Conservation (phyloP, 139 green algal species). For the Chlorella sp. region DNA sequence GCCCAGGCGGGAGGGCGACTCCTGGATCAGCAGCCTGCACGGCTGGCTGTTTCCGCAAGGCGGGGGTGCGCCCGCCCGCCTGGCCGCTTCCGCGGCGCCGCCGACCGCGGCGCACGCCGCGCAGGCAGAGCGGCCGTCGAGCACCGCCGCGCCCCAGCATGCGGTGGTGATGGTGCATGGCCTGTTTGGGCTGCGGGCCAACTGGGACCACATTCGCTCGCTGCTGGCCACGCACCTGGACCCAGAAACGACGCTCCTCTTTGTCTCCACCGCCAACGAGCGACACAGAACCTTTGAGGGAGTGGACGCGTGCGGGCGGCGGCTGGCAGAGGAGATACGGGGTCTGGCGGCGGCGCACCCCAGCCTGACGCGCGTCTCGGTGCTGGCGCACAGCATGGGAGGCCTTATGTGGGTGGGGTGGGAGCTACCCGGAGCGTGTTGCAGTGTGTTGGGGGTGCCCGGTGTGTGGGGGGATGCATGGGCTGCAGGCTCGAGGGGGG, state of each 20-base stretch:
- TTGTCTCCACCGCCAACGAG: constrained; percentile 48
- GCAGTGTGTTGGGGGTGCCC: no score
- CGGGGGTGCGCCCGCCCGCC: no score
- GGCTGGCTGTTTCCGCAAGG: no score
- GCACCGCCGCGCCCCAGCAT: no score
- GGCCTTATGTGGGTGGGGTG: constrained; percentile 74
- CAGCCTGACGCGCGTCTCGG: constrained; percentile 61
- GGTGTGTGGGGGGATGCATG: constrained; percentile 35
- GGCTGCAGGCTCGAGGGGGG: background rate
- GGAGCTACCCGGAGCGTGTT: no score
- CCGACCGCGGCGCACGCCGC: no score
- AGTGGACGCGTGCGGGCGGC: constrained; percentile 79
- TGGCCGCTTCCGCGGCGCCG: no score
- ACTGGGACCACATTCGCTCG: constrained; percentile 62
- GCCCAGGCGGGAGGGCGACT: no score
- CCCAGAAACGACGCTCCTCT: constrained; percentile 32
- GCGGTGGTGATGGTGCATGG: constrained; percentile 75
- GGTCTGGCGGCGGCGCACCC: constrained; percentile 45
- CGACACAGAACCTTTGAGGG: constrained; percentile 63
- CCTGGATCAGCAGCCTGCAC: no score
- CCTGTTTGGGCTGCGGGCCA: constrained; percentile 61
- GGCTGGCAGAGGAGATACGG: constrained; percentile 74
- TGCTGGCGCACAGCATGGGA: constrained; percentile 78
- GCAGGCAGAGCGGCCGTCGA: no score
- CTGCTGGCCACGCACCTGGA: constrained; percentile 45